Percentiles rank a stretch among this genome's conserved stretches.
Evolutionary conservation across 78 protist genomes (phyloP).

Genomic region (Speleostelium caveatum): DNA sequence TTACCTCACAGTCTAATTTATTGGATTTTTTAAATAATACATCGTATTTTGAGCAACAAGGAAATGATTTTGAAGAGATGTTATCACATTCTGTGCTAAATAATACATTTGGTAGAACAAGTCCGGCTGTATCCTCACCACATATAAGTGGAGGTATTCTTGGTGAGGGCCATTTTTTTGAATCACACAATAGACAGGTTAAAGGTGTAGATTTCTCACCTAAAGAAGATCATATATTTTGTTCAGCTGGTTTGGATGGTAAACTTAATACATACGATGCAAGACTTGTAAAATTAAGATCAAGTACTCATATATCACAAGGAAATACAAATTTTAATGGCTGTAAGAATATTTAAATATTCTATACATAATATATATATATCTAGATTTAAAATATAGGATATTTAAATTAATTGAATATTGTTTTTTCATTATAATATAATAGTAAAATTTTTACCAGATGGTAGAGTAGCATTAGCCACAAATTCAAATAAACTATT

Average conservation of each 20-base stretch:
- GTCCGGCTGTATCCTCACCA: too few relatives aligned
- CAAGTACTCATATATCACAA: slow-evolving; percentile 21
- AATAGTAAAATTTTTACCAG: slow-evolving; percentile 48
- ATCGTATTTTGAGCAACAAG: background rate
- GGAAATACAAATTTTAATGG: slow-evolving; percentile 46
- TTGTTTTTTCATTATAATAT: background rate
- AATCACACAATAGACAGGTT: slow-evolving; percentile 21
- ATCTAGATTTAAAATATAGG: background rate
- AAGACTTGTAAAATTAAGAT: slow-evolving; percentile 23
- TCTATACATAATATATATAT: background rate
- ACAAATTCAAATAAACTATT: slow-evolving; percentile 56
- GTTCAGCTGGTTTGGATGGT: slow-evolving; percentile 45
- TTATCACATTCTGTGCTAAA: slow-evolving; percentile 19
- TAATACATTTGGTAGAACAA: background rate
- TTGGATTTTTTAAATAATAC: background rate
- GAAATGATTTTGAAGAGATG: slow-evolving; percentile 21
- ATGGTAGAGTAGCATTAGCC: slow-evolving; percentile 46
- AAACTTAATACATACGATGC: slow-evolving; percentile 41
- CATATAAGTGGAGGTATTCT: slow-evolving; percentile 19
- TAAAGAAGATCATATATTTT: slow-evolving; percentile 45
- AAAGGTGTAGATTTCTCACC: slow-evolving; percentile 72
- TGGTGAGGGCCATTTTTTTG: slow-evolving; percentile 43
- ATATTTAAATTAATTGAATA: too few relatives aligned
- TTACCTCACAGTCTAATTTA: slow-evolving; percentile 18
- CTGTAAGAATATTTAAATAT: slow-evolving; percentile 9